phyloP scores from a whole-genome alignment of 768 basidiomycete genomes.

The Russula compacta region DNA sequence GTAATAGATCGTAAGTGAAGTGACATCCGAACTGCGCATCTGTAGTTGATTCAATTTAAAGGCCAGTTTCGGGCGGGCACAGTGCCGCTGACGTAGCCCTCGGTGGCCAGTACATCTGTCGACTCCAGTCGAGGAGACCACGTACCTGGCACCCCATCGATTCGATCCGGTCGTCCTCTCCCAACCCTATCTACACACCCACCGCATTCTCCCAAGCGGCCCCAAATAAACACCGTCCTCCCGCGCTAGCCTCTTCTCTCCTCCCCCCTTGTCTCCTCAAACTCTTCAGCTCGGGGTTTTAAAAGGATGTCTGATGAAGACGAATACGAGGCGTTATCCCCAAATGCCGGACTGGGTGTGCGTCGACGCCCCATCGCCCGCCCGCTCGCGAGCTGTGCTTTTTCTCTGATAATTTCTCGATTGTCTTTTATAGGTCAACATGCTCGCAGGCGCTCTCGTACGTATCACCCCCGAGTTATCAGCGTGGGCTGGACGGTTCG shows the following conservation, averaged over 20 bases:
- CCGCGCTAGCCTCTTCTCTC: not conserved
- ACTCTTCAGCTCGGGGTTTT: not conserved
- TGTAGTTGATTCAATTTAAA: too few relatives aligned
- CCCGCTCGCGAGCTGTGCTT: not conserved
- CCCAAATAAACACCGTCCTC: not conserved
- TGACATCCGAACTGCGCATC: not conserved
- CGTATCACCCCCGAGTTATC: constrained; percentile 28
- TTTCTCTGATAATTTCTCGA: constrained; percentile 11
- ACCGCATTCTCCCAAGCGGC: not conserved
- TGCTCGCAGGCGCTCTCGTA: constrained; percentile 94
- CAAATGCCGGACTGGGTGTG: constrained; percentile 73
- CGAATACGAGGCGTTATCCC: constrained; percentile 59
- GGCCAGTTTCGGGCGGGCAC: too few relatives aligned
- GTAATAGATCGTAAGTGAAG: not conserved
- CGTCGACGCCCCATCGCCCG: constrained; percentile 22
- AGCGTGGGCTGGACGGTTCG: not conserved
- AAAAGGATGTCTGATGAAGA: constrained; percentile 40
- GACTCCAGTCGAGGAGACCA: not conserved
- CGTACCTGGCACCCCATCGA: not conserved
- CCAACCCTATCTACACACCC: not conserved
- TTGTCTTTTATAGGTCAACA: constrained; percentile 59
- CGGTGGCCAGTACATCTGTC: not conserved
- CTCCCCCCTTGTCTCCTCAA: not conserved
- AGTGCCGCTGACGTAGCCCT: not conserved
- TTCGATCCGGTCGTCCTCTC: not conserved